Evolutionary conservation across 2,329 filamentous ascomycete genomes (phyloP), one percentile per base, ranked within the genome.

Genomic region (Pseudomassariella vexata): DNA sequence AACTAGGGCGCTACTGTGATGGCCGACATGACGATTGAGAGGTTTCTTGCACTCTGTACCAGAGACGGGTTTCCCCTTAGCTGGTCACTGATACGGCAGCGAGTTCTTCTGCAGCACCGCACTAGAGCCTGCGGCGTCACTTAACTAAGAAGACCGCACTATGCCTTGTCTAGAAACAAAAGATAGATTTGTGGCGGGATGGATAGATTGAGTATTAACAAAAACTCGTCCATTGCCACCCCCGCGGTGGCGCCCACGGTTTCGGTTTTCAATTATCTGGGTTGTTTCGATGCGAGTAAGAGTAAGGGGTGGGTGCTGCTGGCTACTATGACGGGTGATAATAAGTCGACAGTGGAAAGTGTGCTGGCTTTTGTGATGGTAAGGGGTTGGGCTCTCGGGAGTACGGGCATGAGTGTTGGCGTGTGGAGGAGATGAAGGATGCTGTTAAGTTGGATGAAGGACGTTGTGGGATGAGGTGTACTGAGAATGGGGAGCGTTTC

Each of bases 401-500:
- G 30, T 32, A 32, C 30, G 30, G 20, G 15, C 30, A 24, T 12
- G 30, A 32, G 30, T 32, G 30, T n/a, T 32, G 30, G 30, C 25
- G 30, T 18, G 30, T 22, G 16, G 14, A n/a, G 21, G 16, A 9
- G 7, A 20, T 24, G 9, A 32, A 24, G 12, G 19, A 18, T 8
- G 30, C 30, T 9, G 14, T 15, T n/a, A 17, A 15, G 30, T 9
- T 24, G 20, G 12, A 25, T 9, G 21, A 14, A 9, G 20, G 15
- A 8, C 6, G 8, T 5, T 32, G 30, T 18, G 15, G 10, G 14
- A 32, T 32, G 30, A 15, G 25, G 21, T 32, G 30, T 16, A 9
- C 20, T 5, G 30, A 22, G 12, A 21, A 21, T 19, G 17, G 6
- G 5, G 16, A 19, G 6, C 24, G 21, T n/a, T 12, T 11, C 7